Percentiles rank a stretch among this genome's conserved stretches.
These are phyloP conservation scores for Rhinocladiella similis DNA, from an alignment of 2,329 filamentous ascomycete species.

Conservation along the genomic window DNA sequence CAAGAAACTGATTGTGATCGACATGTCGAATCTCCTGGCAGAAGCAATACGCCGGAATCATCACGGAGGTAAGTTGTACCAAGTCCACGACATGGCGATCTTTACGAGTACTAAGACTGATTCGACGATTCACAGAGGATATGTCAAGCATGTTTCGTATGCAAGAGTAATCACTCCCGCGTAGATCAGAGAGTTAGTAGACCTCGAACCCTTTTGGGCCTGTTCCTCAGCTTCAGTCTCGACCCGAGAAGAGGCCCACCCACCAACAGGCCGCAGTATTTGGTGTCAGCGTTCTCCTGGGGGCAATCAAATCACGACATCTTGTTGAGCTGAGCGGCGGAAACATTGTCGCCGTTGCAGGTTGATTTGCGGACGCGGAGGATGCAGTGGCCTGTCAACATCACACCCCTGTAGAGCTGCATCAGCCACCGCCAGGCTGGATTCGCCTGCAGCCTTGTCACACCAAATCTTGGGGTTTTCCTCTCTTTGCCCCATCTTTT, in stretches of 20 bases:
- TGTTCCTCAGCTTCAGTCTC: neutral
- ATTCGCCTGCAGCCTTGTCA: conserved; percentile 6
- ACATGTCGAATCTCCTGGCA: conserved; percentile 81
- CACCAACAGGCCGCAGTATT: neutral
- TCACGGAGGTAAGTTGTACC: conserved; percentile 74
- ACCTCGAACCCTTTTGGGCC: neutral
- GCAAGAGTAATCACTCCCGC: conserved; percentile 45
- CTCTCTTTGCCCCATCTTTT: conserved; percentile 2
- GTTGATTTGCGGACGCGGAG: neutral
- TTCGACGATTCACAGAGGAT: conserved; percentile 35
- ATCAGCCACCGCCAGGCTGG: neutral
- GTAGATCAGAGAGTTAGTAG: neutral
- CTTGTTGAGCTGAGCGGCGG: neutral
- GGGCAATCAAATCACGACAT: neutral
- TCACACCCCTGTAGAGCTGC: conserved; percentile 1
- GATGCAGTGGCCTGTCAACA: neutral
- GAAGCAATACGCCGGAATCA: conserved; percentile 96
- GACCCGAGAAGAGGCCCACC: neutral
- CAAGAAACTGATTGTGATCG: conserved; percentile 84
- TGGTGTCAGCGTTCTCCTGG: neutral
- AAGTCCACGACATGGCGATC: conserved; percentile 53
- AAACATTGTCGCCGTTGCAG: neutral
- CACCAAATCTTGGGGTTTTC: conserved; percentile 6
- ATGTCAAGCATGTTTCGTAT: conserved; percentile 62
- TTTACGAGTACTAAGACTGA: conserved; percentile 1